These are phyloP conservation scores for Euphrasia arctica DNA, from an alignment of 305 asterid species.

Conservation along the genomic window DNA sequence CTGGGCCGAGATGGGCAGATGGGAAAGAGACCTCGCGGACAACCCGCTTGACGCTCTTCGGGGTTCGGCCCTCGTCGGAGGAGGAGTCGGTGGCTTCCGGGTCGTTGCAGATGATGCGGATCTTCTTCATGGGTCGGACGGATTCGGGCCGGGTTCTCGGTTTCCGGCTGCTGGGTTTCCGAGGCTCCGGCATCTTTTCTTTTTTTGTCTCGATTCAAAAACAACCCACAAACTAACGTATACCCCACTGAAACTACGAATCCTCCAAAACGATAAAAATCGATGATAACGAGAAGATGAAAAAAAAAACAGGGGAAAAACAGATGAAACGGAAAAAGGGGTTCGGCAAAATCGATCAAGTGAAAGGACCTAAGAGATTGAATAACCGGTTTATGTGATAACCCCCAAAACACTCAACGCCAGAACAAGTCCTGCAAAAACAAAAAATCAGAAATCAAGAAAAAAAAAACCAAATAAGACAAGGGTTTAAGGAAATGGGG, in stretches of 20 bases:
- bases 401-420: slow-evolving; percentile 87
- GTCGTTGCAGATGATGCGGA: slow-evolving; percentile 60
- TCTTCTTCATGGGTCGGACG: slow-evolving; percentile 35
- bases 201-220: slow-evolving; percentile 18
- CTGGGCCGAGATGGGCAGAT: neutral
- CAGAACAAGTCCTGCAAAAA: slow-evolving; percentile 90
- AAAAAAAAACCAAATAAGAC: neutral
- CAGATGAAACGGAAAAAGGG: neutral
- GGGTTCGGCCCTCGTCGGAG: slow-evolving; percentile 49
- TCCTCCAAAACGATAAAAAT: slow-evolving; percentile 25
- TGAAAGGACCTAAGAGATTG: slow-evolving; percentile 40
- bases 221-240: slow-evolving; percentile 32
- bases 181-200: slow-evolving; percentile 40
- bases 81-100: slow-evolving; percentile 96
- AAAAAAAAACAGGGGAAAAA: neutral
- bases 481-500: slow-evolving; percentile 21
- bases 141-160: slow-evolving; percentile 25
- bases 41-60: slow-evolving; percentile 42
- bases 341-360: slow-evolving; percentile 13
- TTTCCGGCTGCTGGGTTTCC: slow-evolving; percentile 36
- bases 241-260: slow-evolving; percentile 29
- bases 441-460: slow-evolving; percentile 19
- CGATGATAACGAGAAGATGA: slow-evolving; percentile 7
- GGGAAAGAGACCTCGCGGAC: slow-evolving; percentile 50
- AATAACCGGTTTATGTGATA: slow-evolving; percentile 76